Evolutionary conservation across 495 filamentous ascomycete genomes (phyloP).

Genomic region (Penicillium odoratum): DNA sequence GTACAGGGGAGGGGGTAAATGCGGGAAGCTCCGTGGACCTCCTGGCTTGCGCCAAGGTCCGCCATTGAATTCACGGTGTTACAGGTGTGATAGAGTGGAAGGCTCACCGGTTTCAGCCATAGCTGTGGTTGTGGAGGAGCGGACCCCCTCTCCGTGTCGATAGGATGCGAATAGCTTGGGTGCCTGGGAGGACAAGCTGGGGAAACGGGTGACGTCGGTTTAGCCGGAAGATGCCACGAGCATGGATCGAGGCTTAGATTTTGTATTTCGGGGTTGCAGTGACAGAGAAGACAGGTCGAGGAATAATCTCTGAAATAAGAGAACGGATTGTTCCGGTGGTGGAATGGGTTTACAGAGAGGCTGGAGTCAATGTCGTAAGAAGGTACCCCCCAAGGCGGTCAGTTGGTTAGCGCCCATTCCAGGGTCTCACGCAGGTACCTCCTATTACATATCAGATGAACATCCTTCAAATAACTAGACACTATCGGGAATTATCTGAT

Average conservation of each 20-base stretch:
- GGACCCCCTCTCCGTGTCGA: slow-evolving; percentile 31
- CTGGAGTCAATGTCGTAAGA: slow-evolving; percentile 30
- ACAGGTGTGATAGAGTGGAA: neutral
- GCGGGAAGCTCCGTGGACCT: slow-evolving; percentile 22
- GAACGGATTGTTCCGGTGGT: slow-evolving; percentile 4
- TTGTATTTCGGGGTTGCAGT: slow-evolving; percentile 2
- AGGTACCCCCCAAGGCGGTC: slow-evolving; percentile 27
- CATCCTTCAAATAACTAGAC: neutral
- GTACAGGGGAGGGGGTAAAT: slow-evolving; percentile 16
- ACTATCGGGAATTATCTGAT: neutral
- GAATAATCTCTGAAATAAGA: slow-evolving; percentile 10
- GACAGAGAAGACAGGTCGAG: slow-evolving; percentile 7
- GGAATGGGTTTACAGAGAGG: slow-evolving; percentile 23
- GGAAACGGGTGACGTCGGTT: slow-evolving; percentile 25
- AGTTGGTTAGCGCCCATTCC: slow-evolving; percentile 30
- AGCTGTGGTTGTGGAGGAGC: slow-evolving; percentile 36
- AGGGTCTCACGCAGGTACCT: slow-evolving; percentile 8
- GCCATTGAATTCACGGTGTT: neutral
- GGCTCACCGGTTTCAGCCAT: slow-evolving; percentile 45
- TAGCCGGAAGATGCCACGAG: slow-evolving; percentile 30
- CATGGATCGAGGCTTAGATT: slow-evolving; percentile 34
- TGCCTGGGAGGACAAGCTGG: slow-evolving; percentile 18
- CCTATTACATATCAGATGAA: neutral
- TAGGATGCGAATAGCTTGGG: slow-evolving; percentile 23
- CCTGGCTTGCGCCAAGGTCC: slow-evolving; percentile 29